Base-by-base conservation (phyloP, 148 eudicot genomes). In the Salicornia ramosissima region DNA sequence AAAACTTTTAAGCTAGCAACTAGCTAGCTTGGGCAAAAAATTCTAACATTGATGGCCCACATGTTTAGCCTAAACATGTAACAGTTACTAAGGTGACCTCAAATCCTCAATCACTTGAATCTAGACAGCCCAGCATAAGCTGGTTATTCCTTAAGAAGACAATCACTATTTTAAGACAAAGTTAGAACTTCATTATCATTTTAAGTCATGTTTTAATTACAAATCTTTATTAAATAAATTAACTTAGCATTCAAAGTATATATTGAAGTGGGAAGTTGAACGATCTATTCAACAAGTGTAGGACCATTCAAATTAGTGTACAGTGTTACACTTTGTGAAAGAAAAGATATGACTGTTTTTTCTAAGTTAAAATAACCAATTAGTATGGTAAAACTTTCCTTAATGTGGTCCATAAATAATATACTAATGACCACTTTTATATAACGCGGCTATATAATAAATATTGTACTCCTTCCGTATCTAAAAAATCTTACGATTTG, bases 61-160 rank as follows among this genome's bases (percentile, higher is more conserved):
- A 64, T 70, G 74, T 59, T 70, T 46, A 59, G 66, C 66, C 74
- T 26, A 70, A 59, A 59, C 5, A n/a, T 13, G 31, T 28, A 30
- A 46, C 66, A 59, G 15, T 29, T 6, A 46, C 14, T 25, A 31
- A 21, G 11, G 40, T 56, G 15, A 12, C 36, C 24, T 0, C 21
- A 63, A 18, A 7, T 5, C 36, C 24, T 0, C 21, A 63, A 18
- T 34, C 36, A 76, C 24, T 6, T 70, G 79, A 70, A 76, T 70
- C 51, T 70, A 70, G 74, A 63, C 74, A 53, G 8, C 16, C 63
- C 54, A 55, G 56, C 54, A 49, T 62, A 75, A n/a, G 78, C 51
- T 64, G 65, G 74, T 70, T 43, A n/a, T 63, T 76, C 79, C 74
- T 55, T 54, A 70, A 76, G 18, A 42, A 76, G 79, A 21, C 65